Evolutionary conservation across 345 rosid genomes (phyloP), one percentile per base, ranked within the genome.

Genomic region (Physaria fendleri): DNA sequence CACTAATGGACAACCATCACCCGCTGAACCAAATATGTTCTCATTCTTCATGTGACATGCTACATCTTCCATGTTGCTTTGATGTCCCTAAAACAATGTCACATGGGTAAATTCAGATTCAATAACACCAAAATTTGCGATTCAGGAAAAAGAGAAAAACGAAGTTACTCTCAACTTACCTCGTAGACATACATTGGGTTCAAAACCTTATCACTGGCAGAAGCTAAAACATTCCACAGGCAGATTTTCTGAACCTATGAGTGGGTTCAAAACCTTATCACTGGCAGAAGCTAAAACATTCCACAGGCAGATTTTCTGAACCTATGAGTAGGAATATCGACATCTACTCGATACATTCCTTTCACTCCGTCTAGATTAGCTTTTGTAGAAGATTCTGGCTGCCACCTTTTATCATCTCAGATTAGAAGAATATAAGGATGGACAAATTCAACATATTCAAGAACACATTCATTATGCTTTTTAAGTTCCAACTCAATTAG

Each of bases 1-100:
- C 73, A 83, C 81, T 74, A 93, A 48, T 38, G 50, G 82, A 62
- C 97, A 79, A 76, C 87, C 99, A 81, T 85, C 96, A 21, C 95
- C 88, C 0, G 83, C 89, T 24, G 97, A 93, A 15, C 96, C 97
- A 69, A 93, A 89, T 56, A 93, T 61, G 45, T 75, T 78, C 49
- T 85, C 95, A 40, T 89, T 78, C 81, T 83, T 83, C 80, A 79
- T 69, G 71, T 93, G 96, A 97, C 99, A 93, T 1, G 94, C 74
- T 7, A 85, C 99, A 68, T 89, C 95, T 71, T 78, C 97, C 30
- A 87, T 88, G 39, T 73, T 79, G 66, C 69, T 76, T 73, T 80
- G 77, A 62, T 93, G 97, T 56, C 86, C 96, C 99, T 87, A 41
- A 12, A 68, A 41, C 35, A 30, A 56, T 22, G 24, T 18, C 44